These are phyloP conservation scores for peach (Prunus persica) DNA, from an alignment of 306 rosid genomes.

Conservation along the genomic window DNA sequence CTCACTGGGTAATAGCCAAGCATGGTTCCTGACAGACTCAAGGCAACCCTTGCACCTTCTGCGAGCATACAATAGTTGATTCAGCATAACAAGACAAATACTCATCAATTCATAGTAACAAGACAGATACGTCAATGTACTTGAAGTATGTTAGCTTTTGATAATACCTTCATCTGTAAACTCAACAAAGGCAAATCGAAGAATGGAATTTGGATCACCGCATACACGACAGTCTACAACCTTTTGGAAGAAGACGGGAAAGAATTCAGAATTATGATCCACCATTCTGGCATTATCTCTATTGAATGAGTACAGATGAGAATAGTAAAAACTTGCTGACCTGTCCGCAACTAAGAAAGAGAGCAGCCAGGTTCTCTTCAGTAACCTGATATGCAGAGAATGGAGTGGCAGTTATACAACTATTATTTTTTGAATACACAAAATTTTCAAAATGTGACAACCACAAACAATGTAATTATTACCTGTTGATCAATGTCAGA, in stretches of 20 bases:
- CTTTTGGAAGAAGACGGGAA: constrained; percentile 36
- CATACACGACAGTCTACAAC: constrained; percentile 98
- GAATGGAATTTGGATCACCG: constrained; percentile 96
- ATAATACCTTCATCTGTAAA: constrained; percentile 93
- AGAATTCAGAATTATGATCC: constrained; percentile 21
- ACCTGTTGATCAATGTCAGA: constrained; percentile 99
- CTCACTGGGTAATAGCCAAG: constrained; percentile 87
- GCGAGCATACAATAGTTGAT: constrained; percentile 38
- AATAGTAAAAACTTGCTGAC: constrained; percentile 34
- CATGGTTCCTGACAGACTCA: constrained; percentile 91
- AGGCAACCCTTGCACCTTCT: constrained; percentile 94
- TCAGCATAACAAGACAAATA: constrained; percentile 4
- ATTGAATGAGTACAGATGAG: background rate
- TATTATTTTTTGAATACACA: constrained; percentile 12
- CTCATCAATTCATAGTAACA: constrained; percentile 13
- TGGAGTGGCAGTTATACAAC: constrained; percentile 18
- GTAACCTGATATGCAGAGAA: constrained; percentile 62
- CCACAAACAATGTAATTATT: constrained; percentile 4
- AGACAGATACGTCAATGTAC: background rate
- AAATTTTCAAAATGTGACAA: constrained; percentile 2
- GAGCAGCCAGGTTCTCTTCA: constrained; percentile 97
- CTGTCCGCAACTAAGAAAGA: constrained; percentile 91
- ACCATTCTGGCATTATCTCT: constrained; percentile 3
- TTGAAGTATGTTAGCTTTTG: background rate
- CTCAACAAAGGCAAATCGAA: constrained; percentile 92